These are phyloP conservation scores for Bisporella sp. DNA, from an alignment of 2,329 filamentous ascomycete species.

Conservation along the genomic window DNA sequence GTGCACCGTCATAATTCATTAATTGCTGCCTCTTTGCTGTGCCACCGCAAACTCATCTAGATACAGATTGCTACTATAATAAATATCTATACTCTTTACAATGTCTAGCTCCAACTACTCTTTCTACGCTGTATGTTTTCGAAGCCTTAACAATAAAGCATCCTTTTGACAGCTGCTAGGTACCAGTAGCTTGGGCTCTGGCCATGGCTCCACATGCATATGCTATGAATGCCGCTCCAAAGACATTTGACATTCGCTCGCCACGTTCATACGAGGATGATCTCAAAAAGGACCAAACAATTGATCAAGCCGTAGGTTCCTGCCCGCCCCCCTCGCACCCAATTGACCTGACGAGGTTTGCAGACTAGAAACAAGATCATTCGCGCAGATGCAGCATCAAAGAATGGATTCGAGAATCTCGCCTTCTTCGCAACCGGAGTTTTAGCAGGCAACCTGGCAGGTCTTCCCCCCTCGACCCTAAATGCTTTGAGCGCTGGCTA, in stretches of 20 bases:
- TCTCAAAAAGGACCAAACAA: constrained; percentile 23
- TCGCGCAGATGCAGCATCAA: constrained; percentile 30
- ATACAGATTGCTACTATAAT: too few species aligned
- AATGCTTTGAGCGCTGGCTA: constrained; percentile 15
- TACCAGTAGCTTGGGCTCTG: constrained; percentile 27
- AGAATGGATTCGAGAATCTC: constrained; percentile 33
- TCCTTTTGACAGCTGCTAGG: constrained; percentile 4
- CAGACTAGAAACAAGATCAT: constrained; percentile 27
- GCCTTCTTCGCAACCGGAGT: constrained; percentile 32
- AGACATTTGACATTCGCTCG: constrained; percentile 21
- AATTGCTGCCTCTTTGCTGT: too few species aligned
- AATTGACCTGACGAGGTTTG: neutral
- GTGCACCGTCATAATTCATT: too few species aligned
- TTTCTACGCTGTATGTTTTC: constrained; percentile 9
- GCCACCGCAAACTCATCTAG: too few species aligned
- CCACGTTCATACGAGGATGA: constrained; percentile 24
- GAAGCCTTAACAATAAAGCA: neutral
- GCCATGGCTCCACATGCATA: constrained; percentile 29
- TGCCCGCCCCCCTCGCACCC: neutral
- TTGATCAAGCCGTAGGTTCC: constrained; percentile 22
- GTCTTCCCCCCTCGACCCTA: constrained; percentile 17
- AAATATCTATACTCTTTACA: neutral
- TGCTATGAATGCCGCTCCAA: constrained; percentile 15
- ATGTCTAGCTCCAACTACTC: constrained; percentile 9
- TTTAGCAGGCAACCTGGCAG: constrained; percentile 30